phyloP scores from a whole-genome alignment of 441 rosid genomes.

The Gossypium laxum region DNA sequence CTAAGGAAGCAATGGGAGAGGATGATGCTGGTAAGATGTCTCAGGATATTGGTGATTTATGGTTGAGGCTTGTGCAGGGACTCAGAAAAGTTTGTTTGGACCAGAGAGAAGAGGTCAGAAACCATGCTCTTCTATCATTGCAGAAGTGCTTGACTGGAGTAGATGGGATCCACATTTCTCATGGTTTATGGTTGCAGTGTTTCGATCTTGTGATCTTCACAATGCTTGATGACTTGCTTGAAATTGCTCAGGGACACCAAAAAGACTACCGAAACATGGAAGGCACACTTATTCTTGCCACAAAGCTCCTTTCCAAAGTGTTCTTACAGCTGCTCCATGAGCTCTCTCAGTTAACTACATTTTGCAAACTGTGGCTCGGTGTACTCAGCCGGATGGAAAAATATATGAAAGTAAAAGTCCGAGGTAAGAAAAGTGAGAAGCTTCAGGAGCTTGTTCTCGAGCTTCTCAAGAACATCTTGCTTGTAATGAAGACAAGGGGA shows the following conservation, averaged over 20 bases:
- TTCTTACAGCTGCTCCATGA: conserved; percentile 58
- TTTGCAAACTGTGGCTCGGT: conserved; percentile 85
- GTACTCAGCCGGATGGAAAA: conserved; percentile 77
- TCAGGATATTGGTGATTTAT: conserved; percentile 80
- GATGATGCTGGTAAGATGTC: conserved; percentile 52
- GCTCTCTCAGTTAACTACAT: conserved; percentile 54
- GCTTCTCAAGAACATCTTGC: conserved; percentile 66
- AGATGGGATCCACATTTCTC: conserved; percentile 45
- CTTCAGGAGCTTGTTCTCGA: conserved; percentile 64
- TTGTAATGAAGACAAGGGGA: conserved; percentile 66
- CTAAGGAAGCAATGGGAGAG: conserved; percentile 52
- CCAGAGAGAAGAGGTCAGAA: conserved; percentile 86
- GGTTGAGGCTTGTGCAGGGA: conserved; percentile 88
- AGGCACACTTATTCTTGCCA: conserved; percentile 57
- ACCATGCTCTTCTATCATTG: conserved; percentile 69
- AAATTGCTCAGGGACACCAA: conserved; percentile 63
- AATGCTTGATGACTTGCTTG: conserved; percentile 73
- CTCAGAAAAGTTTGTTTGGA: conserved; percentile 83
- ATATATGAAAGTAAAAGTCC: conserved; percentile 66
- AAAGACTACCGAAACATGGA: conserved; percentile 86
- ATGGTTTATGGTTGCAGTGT: conserved; percentile 66
- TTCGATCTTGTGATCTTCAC: conserved; percentile 77
- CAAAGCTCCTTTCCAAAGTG: conserved; percentile 59
- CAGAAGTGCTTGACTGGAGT: conserved; percentile 73
- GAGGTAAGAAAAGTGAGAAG: conserved; percentile 71